These are phyloP conservation scores for Colletotrichum costaricense DNA, from an alignment of 2,329 filamentous ascomycete genomes.

Conservation along the genomic window DNA sequence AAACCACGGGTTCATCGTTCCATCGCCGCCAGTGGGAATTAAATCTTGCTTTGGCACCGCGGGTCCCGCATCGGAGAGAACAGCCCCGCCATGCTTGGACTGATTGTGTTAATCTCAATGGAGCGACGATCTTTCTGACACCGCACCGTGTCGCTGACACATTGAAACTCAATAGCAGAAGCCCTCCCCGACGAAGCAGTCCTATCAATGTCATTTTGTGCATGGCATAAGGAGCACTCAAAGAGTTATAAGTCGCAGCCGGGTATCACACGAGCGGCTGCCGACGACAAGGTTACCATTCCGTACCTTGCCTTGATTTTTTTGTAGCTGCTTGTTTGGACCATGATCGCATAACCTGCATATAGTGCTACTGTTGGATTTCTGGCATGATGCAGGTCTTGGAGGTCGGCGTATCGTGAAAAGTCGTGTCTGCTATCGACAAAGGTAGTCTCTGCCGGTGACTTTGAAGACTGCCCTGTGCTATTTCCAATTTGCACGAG, in stretches of 20 bases:
- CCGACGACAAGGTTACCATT: neutral
- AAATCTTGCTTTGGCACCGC: neutral
- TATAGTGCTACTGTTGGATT: conserved; percentile 19
- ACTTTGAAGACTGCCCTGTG: neutral
- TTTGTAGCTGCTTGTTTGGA: too few species aligned
- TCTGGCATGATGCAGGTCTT: conserved; percentile 15
- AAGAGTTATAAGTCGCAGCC: neutral
- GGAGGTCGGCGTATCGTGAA: neutral
- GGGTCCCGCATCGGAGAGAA: neutral
- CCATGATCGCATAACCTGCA: neutral
- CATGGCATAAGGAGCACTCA: neutral
- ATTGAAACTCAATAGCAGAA: neutral
- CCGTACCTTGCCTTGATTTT: neutral
- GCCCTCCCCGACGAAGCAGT: neutral
- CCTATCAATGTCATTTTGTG: neutral
- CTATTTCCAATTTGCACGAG: neutral
- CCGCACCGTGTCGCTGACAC: neutral
- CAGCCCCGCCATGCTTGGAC: neutral
- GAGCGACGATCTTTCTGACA: conserved; percentile 8
- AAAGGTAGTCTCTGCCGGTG: neutral
- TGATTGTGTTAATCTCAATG: conserved; percentile 8
- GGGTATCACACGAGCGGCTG: neutral
- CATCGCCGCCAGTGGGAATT: neutral
- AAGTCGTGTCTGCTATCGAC: neutral
- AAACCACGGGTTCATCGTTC: neutral